Evolutionary conservation across 768 basidiomycete species (phyloP), one percentile per base, ranked within the genome.

Genomic region (Rhizopogon roseolus): DNA sequence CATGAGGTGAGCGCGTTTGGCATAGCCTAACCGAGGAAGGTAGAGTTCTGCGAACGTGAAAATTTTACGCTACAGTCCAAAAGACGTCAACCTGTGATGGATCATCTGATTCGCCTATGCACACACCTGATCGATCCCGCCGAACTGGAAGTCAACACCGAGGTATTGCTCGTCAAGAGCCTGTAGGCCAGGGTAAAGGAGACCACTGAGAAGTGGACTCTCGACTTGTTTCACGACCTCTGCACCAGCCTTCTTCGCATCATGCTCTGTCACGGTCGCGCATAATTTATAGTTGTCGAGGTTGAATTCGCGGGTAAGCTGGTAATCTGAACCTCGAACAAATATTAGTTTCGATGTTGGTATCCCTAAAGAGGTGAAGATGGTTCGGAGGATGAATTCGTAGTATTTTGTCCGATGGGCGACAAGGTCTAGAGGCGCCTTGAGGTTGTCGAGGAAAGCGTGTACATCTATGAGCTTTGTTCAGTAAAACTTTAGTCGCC

Each of bases 201-300:
- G 70, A 1, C 94, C 94, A 57, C 92, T 93, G 51, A 99, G 75
- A 48, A 95, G 74, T 1, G 94, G 90, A 63, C 88, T 93, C 57
- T 93, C 90, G 5, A 95, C 90, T 70, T 98, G 96, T 70, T 98
- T 98, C 61, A 99, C 97, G 53, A 98, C 97, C 68, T 98, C 97
- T 2, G 97, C 95, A 5, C 97, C 97, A 0, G 97, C 97, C 70
- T 97, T 97, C 69, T 96, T 96, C 25, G 96, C 93, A 60, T 98
- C 97, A 69, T 96, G 94, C 61, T 98, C 93, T 1, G 92, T 84
- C 17, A 96, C 93, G 55, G 84, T 86, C n/a, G 95, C 84, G 62
- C 88, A 90, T 46, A 98, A 81, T 62, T 81, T 81, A 83, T 93
- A 98, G 65, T 95, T 90, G 73, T 98, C 97, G 64, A 98, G 78